Base-by-base conservation (phyloP, 306 rosid genomes). In the Ammopiptanthus mongolicus region DNA sequence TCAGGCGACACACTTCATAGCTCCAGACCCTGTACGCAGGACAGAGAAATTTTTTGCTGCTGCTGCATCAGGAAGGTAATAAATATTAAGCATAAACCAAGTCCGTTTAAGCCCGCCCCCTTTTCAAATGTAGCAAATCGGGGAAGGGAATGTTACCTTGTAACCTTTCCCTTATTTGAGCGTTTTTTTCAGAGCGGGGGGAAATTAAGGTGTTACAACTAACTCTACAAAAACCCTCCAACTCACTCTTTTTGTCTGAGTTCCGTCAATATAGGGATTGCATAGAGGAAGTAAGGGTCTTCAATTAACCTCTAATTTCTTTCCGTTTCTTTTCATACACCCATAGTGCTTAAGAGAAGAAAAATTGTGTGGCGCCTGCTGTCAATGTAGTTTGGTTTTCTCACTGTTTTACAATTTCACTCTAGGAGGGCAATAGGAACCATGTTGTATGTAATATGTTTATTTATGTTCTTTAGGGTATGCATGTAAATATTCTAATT, bases 31-130 rank as follows among this genome's bases (percentile, higher is more conserved):
- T 61, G 39, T 95, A 69, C 86, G 91, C 61, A 77, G 99, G 87
- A 92, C 89, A 10, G 99, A 92, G 78, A 95, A 92, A 69, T 92
- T 95, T 68, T 95, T 92, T 77, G 96, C 99, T 8, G 97, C 97
- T 74, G 87, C 92, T 79, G 99, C 99, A 64, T 88, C 99, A 65
- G 99, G 97, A 86, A 92, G 93, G 97, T 95, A 79, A 47, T 53
- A 63, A 44, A 78, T 41, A 21, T 36, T 55, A 3, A 23, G 62
- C 53, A 31, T 17, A 37, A 48, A 10, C 53, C 33, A 25, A 66
- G 39, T 65, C 14, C 5, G n/a, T 28, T 42, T 55, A 41, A 31
- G 22, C n/a, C 23, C 4, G 17, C 23, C 41, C 42, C 19, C 41
- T 73, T 5, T 69, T 70, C 48, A 59, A 69, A 33, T 10, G 25